phyloP scores from a whole-genome alignment of 352 stramenopile species.

The Globisporangium orthogonon region DNA sequence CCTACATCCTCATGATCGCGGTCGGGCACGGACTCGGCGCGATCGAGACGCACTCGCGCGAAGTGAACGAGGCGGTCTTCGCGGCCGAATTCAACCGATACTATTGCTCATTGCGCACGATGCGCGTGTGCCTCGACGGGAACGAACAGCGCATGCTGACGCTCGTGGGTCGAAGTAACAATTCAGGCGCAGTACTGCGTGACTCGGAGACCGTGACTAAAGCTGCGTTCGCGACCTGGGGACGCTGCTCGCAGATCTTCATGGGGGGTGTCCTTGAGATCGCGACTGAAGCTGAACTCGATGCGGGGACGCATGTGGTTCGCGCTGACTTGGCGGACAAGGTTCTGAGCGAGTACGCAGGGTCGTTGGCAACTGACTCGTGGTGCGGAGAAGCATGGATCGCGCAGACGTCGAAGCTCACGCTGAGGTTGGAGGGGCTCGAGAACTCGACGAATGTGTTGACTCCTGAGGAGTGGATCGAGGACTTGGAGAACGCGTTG shows the following conservation, averaged over 20 bases:
- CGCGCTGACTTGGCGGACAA: background rate
- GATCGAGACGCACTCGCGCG: background rate
- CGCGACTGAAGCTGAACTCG: too few relatives aligned
- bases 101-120: conserved; percentile 6
- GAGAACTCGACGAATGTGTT: too few relatives aligned
- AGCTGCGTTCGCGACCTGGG: background rate
- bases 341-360: background rate
- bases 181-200: too few relatives aligned
- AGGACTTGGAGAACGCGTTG: background rate
- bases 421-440: too few relatives aligned
- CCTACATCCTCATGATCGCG: conserved; percentile 5
- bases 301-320: too few relatives aligned
- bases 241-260: conserved; percentile 1
- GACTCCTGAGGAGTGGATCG: too few relatives aligned
- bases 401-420: too few relatives aligned
- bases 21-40: conserved; percentile 1
- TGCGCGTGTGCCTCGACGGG: conserved; percentile 1
- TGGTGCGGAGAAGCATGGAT: background rate
- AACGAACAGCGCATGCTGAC: background rate
- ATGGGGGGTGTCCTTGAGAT: background rate
- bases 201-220: background rate
- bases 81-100: conserved; percentile 8
- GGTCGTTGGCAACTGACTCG: background rate
- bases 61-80: conserved; percentile 1
- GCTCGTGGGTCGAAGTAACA: background rate